Conservation (phyloP, 306 rosid genomes). For the Prunus padus region DNA sequence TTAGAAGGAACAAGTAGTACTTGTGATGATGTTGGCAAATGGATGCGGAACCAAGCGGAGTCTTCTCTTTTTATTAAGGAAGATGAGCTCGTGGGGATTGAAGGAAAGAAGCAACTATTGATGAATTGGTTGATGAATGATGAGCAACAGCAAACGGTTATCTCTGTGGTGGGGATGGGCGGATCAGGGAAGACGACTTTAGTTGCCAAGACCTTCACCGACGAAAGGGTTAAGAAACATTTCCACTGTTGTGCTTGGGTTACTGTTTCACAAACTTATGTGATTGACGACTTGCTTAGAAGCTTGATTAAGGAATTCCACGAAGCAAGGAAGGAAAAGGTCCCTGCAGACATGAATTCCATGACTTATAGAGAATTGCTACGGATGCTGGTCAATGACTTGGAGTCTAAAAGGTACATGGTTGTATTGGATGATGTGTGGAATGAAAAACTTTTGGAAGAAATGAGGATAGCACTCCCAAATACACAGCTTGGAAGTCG, state of each 20-base stretch:
- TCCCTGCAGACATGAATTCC: slow-evolving; percentile 12
- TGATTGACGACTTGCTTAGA: slow-evolving; percentile 20
- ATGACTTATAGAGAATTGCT: slow-evolving; percentile 17
- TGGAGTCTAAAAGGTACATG: slow-evolving; percentile 18
- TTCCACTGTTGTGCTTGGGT: slow-evolving; percentile 12
- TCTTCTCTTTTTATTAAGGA: slow-evolving; percentile 2
- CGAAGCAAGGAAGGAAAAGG: not conserved
- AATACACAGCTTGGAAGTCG: slow-evolving; percentile 13
- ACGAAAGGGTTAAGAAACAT: not conserved
- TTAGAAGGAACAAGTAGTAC: not conserved
- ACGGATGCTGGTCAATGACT: not conserved
- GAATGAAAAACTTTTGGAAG: slow-evolving; percentile 14
- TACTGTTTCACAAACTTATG: slow-evolving; percentile 18
- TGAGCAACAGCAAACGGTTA: not conserved
- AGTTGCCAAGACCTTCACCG: not conserved
- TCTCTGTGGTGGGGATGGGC: not conserved
- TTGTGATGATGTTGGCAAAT: not conserved
- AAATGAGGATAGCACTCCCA: slow-evolving; percentile 11
- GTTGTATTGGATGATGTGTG: slow-evolving; percentile 18
- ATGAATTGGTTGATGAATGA: not conserved
- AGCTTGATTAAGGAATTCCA: slow-evolving; percentile 21
- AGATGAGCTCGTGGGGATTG: slow-evolving; percentile 10
- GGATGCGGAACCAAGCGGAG: not conserved
- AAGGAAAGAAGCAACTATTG: not conserved
- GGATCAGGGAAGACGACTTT: not conserved